phyloP scores from a whole-genome alignment of 768 basidiomycete genomes.

The Paxillus rubicundulus region DNA sequence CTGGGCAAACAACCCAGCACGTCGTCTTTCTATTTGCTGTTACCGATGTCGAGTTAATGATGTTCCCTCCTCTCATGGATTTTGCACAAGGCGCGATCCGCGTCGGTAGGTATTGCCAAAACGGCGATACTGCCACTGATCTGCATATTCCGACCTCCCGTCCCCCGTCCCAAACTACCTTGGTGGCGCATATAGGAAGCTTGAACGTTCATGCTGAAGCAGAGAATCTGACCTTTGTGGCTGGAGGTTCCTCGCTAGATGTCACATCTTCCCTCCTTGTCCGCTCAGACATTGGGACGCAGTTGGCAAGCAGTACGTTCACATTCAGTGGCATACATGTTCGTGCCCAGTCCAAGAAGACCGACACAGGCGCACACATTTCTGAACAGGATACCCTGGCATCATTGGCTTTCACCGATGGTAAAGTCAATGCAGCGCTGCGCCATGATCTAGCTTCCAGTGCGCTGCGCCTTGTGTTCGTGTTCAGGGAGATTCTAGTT shows the following conservation, averaged over 20 bases:
- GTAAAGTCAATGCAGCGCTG: slow-evolving; percentile 44
- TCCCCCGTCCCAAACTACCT: slow-evolving; percentile 30
- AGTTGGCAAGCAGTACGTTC: slow-evolving; percentile 48
- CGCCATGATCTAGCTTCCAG: slow-evolving; percentile 45
- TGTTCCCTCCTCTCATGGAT: slow-evolving; percentile 58
- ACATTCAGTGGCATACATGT: slow-evolving; percentile 52
- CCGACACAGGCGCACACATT: slow-evolving; percentile 36
- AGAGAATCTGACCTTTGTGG: slow-evolving; percentile 66
- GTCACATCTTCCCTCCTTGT: slow-evolving; percentile 22
- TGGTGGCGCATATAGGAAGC: slow-evolving; percentile 41
- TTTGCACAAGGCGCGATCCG: slow-evolving; percentile 58
- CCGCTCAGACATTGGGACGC: slow-evolving; percentile 19
- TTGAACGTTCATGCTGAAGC: slow-evolving; percentile 63
- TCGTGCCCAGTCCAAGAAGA: slow-evolving; percentile 53
- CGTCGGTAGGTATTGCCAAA: slow-evolving; percentile 39
- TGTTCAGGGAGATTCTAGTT: slow-evolving; percentile 46
- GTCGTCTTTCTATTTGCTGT: slow-evolving; percentile 35
- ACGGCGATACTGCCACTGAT: not conserved
- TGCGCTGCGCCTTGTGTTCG: slow-evolving; percentile 43
- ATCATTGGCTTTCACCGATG: slow-evolving; percentile 48
- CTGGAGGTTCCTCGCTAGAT: slow-evolving; percentile 39
- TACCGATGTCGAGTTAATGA: slow-evolving; percentile 40
- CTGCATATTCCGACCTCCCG: not conserved
- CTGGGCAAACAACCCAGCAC: slow-evolving; percentile 16
- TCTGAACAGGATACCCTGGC: slow-evolving; percentile 59